These are phyloP conservation scores for Lentinula edodes DNA, from an alignment of 768 basidiomycete species.

Conservation along the genomic window DNA sequence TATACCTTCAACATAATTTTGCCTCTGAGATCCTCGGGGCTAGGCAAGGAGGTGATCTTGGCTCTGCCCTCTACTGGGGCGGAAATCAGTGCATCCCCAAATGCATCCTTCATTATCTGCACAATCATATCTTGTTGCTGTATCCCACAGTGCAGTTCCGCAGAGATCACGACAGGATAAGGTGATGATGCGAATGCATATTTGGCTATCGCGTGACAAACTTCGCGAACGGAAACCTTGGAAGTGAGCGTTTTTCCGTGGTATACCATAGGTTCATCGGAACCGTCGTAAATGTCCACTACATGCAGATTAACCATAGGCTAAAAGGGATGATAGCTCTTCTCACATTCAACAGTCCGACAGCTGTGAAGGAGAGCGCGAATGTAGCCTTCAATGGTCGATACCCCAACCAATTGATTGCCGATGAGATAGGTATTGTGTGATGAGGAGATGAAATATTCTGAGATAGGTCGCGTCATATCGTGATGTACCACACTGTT, in stretches of 20 bases:
- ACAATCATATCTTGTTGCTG: constrained; percentile 79
- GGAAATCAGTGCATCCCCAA: constrained; percentile 36
- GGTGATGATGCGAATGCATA: constrained; percentile 90
- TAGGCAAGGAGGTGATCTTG: constrained; percentile 50
- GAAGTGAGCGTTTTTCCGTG: constrained; percentile 89
- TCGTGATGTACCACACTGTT: constrained; percentile 44
- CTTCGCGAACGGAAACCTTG: constrained; percentile 74
- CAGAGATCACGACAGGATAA: constrained; percentile 89
- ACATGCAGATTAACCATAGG: background rate
- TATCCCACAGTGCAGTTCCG: constrained; percentile 82
- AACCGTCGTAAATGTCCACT: constrained; percentile 95
- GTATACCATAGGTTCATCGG: constrained; percentile 76
- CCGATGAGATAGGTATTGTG: constrained; percentile 93
- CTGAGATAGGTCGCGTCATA: constrained; percentile 83
- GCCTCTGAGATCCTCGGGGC: constrained; percentile 80
- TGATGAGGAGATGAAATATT: constrained; percentile 62
- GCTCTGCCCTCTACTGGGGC: constrained; percentile 21
- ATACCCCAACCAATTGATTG: constrained; percentile 80
- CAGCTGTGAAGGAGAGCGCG: constrained; percentile 86
- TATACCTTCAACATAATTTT: constrained; percentile 78
- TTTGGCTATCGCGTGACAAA: constrained; percentile 80
- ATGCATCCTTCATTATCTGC: constrained; percentile 57
- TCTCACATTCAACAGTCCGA: constrained; percentile 88
- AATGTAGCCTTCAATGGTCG: constrained; percentile 91
- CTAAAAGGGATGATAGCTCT: background rate